Conservation (phyloP, 441 rosid species). For the Brassica balearica region DNA sequence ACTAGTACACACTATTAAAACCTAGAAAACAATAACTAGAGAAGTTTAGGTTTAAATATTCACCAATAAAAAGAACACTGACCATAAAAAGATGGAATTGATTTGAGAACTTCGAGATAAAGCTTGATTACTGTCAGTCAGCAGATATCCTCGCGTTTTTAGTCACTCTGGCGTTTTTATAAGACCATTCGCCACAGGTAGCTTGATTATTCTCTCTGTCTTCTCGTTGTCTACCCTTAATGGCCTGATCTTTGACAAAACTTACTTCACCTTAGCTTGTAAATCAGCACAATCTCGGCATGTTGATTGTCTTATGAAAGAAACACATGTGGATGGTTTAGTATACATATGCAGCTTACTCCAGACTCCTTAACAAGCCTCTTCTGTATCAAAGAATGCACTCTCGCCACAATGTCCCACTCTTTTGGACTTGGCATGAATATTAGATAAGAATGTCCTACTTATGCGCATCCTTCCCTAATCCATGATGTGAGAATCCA, state of each 20-base stretch:
- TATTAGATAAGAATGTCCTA: constrained; percentile 33
- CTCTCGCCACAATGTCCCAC: constrained; percentile 71
- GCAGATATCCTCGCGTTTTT: too few species aligned
- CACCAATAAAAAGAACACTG: constrained; percentile 60
- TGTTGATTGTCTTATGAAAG: too few species aligned
- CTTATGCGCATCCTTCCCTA: constrained; percentile 60
- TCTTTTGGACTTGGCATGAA: constrained; percentile 66
- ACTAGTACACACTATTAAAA: constrained; percentile 13
- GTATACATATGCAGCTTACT: constrained; percentile 71
- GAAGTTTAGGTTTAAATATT: constrained; percentile 43
- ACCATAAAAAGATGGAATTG: constrained; percentile 81
- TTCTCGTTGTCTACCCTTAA: too few species aligned
- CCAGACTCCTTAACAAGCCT: constrained; percentile 83
- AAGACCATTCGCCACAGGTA: too few species aligned
- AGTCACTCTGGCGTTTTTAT: too few species aligned
- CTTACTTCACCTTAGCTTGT: too few species aligned
- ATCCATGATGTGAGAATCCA: constrained; percentile 78
- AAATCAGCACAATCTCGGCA: too few species aligned
- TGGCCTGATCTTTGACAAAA: too few species aligned
- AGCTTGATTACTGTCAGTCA: too few species aligned
- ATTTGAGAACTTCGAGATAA: constrained; percentile 62
- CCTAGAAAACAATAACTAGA: neutral
- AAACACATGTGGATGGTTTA: too few species aligned
- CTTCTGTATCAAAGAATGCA: constrained; percentile 66
- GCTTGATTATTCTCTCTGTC: too few species aligned